Base-by-base conservation (phyloP, 1,284 basidiomycete genomes). In the Pseudozyma tsukubaensis region DNA sequence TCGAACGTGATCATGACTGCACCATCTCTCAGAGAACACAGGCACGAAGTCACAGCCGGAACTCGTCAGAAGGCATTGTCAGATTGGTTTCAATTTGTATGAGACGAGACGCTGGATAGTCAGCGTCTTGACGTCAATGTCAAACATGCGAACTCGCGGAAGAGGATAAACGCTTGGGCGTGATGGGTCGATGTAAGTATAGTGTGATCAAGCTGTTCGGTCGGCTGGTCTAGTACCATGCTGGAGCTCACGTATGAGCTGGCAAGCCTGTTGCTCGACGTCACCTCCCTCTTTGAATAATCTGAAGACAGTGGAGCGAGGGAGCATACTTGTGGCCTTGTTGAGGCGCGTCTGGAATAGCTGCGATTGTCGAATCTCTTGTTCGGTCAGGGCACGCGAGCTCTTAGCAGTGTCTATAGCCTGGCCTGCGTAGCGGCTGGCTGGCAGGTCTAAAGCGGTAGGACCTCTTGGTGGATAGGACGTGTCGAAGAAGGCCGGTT, bases 171-270 rank as follows among this genome's bases (percentile, higher is more conserved):
- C 6, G 24, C 24, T 29, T 29, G 3, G 24, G 24, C 24, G 24
- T 6, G 24, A 29, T 29, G 24, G 6, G 24, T 29, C 24, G 24
- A 29, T 29, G 24, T 29, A 6, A 29, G 24, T 29, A 29, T 29
- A 6, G 10, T 40, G 43, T 19, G 16, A 10, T 47, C 47, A 52
- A 1, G 55, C 42, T 11, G 50, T 14, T 7, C 74, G 70, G 47
- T 76, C 74, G 6, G 68, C 70, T 2, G 74, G 74, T 42, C 71
- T 59, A 0, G 71, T 76, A 11, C 74, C 74, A 37, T 45, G 57
- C 43, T 73, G 66, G 9, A 76, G 51, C 19, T 76, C 71, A 8
- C 74, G 59, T 12, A 77, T 52, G 37, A 77, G 57, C 52, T 64
- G 60, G 16, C 63, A 67, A 16, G 74, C 74, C 35, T 48, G 51